Evolutionary conservation across 139 green algal genomes (phyloP).

Genomic region (Chlamydomonas incerta): DNA sequence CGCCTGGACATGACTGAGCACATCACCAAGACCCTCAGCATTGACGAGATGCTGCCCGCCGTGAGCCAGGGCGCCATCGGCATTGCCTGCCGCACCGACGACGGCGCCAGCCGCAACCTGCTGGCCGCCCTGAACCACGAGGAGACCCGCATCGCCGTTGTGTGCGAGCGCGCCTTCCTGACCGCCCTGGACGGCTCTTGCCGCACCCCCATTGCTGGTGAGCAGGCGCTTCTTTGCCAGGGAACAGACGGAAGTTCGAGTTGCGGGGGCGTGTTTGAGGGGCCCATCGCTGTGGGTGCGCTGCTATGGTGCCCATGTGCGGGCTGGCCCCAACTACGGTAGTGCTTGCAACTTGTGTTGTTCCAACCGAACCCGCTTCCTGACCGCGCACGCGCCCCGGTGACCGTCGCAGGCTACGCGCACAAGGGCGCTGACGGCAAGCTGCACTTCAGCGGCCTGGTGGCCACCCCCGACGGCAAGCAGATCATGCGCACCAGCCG

Average conservation of each 20-base stretch:
- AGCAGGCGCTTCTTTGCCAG: not conserved
- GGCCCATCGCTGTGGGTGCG: no score
- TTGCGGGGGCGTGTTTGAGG: no score
- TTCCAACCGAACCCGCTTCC: no score
- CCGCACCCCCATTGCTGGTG: conserved; percentile 96
- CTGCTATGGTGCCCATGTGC: no score
- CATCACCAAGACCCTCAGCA: conserved; percentile 88
- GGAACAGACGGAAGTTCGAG: no score
- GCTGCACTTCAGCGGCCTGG: conserved; percentile 92
- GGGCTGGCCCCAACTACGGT: no score
- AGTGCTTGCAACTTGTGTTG: no score
- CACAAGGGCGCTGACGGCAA: conserved; percentile 68
- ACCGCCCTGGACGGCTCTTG: conserved; percentile 96
- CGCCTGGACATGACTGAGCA: conserved; percentile 95
- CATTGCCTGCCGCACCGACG: conserved; percentile 94
- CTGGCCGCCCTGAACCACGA: conserved; percentile 97
- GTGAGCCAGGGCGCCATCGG: conserved; percentile 97
- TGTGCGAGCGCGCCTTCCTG: conserved; percentile 96
- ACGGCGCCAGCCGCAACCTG: conserved; percentile 73
- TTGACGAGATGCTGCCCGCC: conserved; percentile 97
- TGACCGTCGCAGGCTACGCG: conserved; percentile 54
- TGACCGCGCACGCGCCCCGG: no score
- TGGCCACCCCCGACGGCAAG: conserved; percentile 91
- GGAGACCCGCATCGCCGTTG: conserved; percentile 94
- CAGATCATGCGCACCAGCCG: conserved; percentile 77